Evolutionary conservation across 106 monocot species (phyloP), one percentile per base, ranked within the genome.

Genomic region (Chionographis japonica): DNA sequence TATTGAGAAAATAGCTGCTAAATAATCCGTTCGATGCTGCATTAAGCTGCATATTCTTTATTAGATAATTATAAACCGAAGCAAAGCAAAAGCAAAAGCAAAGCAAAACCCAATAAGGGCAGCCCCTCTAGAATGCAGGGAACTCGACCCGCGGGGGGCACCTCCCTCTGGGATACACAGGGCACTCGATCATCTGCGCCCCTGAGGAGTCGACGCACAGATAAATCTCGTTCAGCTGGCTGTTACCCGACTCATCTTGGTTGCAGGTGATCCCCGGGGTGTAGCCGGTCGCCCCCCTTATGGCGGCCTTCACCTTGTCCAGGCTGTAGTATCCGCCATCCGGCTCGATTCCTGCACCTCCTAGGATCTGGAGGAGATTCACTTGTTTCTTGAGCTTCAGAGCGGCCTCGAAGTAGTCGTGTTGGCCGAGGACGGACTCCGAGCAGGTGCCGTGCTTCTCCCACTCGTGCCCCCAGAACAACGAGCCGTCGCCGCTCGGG

Each of bases 381-480:
- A 69, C 67, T 15, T 68, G 38, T 4, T 80, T 52, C 60, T 77
- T 67, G 68, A 83, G 74, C 8, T 62, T 61, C 37, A 87, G 73
- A 27, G 73, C 76, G 5, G 79, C 60, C 10, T 65, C 15, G 61
- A 87, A 87, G 77, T 87, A 87, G 38, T 56, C 16, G 66, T 73
- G 74, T 61, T 87, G 74, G 65, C 77, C 69, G 67, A 77, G 71
- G 13, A 61, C 42, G 5, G 83, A 66, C 56, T 74, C 80, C 8
- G 85, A 42, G 67, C 87, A 87, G 19, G 83, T 83, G 66, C 87
- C 83, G 43, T 74, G 80, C 57, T 74, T 87, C 52, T 80, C 62
- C 83, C 87, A 83, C 52, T 71, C 87, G 38, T 80, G 75, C 57
- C 37, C 69, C 87, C 83, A 87, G 61, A 79, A 77, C 40, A n/a